Conservation (phyloP, 2,329 filamentous ascomycete genomes). For the Coniochaeta sp. region DNA sequence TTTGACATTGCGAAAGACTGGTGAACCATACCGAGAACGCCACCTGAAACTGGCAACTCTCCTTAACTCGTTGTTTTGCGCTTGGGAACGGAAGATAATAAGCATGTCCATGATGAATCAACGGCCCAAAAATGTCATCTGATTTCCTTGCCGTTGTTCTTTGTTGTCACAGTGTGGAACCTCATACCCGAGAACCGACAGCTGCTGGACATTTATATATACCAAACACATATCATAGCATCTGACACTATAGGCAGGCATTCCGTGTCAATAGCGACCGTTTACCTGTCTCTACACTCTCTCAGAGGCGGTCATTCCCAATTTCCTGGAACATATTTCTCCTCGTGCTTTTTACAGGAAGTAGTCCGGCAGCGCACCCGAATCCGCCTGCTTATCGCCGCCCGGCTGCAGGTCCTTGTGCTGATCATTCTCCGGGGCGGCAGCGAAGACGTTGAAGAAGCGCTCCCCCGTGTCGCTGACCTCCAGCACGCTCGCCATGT, state of each 20-base stretch:
- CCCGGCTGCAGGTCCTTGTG: slow-evolving; percentile 78
- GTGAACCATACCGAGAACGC: slow-evolving; percentile 36
- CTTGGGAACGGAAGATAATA: neutral
- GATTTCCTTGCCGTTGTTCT: neutral
- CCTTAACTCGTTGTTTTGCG: neutral
- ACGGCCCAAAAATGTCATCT: neutral
- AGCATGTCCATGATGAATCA: neutral
- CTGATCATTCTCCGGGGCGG: slow-evolving; percentile 88
- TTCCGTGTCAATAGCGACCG: neutral
- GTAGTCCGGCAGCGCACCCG: slow-evolving; percentile 59
- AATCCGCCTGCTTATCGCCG: slow-evolving; percentile 61
- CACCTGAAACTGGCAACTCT: neutral
- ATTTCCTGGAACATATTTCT: neutral
- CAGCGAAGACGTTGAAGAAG: slow-evolving; percentile 97
- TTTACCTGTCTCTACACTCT: neutral
- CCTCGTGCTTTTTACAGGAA: slow-evolving; percentile 45
- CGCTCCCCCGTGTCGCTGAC: slow-evolving; percentile 88
- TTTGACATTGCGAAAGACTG: slow-evolving; percentile 98
- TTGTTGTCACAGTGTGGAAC: neutral
- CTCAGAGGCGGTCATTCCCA: neutral
- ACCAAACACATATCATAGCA: neutral
- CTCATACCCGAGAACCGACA: neutral
- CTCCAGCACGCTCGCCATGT: slow-evolving; percentile 94
- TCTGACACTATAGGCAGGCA: neutral
- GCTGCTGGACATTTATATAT: neutral